phyloP scores from a whole-genome alignment of 164 flowering plant genomes.

The Piper betle region DNA sequence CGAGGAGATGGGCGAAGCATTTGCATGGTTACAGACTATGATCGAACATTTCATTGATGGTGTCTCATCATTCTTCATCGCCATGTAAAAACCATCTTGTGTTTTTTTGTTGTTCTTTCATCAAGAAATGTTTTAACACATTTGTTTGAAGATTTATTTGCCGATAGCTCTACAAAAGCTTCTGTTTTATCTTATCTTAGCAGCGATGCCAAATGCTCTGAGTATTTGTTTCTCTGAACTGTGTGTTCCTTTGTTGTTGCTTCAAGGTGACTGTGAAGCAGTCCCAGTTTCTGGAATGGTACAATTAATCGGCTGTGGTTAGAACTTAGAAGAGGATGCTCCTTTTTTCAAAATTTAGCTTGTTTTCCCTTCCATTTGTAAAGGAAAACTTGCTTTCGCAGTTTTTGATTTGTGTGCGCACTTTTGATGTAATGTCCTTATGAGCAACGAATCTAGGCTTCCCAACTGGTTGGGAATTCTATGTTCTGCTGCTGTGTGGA shows the following conservation, averaged over 20 bases:
- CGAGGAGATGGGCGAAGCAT: conserved; percentile 91
- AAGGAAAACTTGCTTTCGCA: background rate
- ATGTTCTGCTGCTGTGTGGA: too few relatives aligned
- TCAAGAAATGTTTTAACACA: background rate
- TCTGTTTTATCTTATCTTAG: background rate
- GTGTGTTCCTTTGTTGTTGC: background rate
- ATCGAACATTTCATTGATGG: conserved; percentile 4
- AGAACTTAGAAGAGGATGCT: background rate
- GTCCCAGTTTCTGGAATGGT: background rate
- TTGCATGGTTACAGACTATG: conserved; percentile 69
- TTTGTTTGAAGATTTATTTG: background rate
- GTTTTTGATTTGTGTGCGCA: background rate
- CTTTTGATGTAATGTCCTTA: too few relatives aligned
- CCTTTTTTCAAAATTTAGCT: background rate
- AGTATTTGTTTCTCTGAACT: background rate
- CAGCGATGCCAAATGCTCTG: background rate
- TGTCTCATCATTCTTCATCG: background rate
- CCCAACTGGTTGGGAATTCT: too few relatives aligned
- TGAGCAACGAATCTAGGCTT: too few relatives aligned
- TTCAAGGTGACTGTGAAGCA: background rate
- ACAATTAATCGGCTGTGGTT: too few relatives aligned
- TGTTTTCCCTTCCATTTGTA: background rate
- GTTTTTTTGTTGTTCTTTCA: background rate
- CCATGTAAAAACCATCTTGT: background rate
- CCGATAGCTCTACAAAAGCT: background rate